Conservation (phyloP, 108 stramenopile genomes). For the Nannochloropsis gaditana region DNA sequence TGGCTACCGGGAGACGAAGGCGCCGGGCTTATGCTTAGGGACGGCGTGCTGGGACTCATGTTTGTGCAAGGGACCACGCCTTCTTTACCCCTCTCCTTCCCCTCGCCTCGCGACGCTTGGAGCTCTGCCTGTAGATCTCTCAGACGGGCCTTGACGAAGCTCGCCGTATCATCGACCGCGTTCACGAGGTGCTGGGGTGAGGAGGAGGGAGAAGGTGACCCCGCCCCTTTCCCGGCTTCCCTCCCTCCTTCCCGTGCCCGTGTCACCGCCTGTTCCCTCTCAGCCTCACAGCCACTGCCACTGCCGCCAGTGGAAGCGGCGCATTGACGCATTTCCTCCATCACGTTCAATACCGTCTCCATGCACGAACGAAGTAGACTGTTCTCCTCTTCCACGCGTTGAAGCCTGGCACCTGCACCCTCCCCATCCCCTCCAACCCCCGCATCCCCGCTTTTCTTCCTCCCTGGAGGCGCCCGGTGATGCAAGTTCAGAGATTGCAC, state of each 20-base stretch:
- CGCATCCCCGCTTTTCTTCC: neutral
- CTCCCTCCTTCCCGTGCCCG: neutral
- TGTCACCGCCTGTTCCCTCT: no score
- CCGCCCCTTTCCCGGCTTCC: neutral
- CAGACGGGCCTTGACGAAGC: neutral
- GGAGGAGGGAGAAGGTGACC: neutral
- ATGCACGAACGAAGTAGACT: neutral
- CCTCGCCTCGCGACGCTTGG: neutral
- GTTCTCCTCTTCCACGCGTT: neutral
- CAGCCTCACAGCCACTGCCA: neutral
- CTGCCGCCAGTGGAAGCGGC: neutral
- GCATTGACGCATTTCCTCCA: neutral
- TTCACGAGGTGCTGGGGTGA: neutral
- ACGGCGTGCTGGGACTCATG: neutral
- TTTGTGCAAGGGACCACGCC: neutral
- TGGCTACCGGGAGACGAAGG: neutral
- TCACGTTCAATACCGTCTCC: neutral
- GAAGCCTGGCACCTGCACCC: neutral
- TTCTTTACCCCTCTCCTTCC: conserved; percentile 16
- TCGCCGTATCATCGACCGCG: neutral
- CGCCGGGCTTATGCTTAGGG: neutral
- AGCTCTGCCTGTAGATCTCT: neutral
- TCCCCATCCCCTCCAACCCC: neutral
- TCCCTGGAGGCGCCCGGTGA: neutral
- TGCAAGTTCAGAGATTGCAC: neutral